A percentile compares a stretch with the other conserved stretches of the same genome.
These are phyloP conservation scores for Calcarisporium arbuscula DNA, from an alignment of 2,329 filamentous ascomycete genomes.

Conservation along the genomic window DNA sequence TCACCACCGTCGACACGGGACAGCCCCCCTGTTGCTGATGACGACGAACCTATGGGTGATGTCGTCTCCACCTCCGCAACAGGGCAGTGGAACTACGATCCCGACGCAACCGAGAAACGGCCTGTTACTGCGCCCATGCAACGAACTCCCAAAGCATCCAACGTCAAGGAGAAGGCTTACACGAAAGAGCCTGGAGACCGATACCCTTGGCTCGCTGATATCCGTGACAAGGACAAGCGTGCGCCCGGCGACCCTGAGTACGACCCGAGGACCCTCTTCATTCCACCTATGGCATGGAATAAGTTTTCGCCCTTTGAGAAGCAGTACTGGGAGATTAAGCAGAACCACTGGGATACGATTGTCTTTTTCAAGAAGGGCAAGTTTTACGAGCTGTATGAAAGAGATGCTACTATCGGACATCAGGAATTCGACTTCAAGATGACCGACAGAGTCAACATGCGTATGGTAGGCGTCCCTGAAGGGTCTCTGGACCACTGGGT, in stretches of 20 bases:
- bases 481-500: conserved; percentile 95
- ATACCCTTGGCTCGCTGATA: conserved; percentile 84
- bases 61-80: conserved; percentile 63
- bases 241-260: conserved; percentile 77
- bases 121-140: conserved; percentile 27
- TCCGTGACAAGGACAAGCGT: conserved; percentile 78
- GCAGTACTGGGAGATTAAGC: conserved; percentile 99
- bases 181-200: conserved; percentile 77
- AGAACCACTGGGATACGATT: conserved; percentile 93
- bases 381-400: conserved; percentile 97
- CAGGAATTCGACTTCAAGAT: conserved; percentile 97
- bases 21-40: conserved; percentile 38
- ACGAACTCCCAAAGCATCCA: conserved; percentile 22
- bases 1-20: conserved; percentile 30
- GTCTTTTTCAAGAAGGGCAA: conserved; percentile 99
- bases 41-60: conserved; percentile 50
- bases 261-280: conserved; percentile 83
- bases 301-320: conserved; percentile 93
- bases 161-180: conserved; percentile 62
- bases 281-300: conserved; percentile 72
- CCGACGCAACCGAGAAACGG: conserved; percentile 34
- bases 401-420: conserved; percentile 92
- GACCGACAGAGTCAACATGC: conserved; percentile 97
- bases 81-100: conserved; percentile 69
- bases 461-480: conserved; percentile 97